phyloP scores from a whole-genome alignment of 2,329 filamentous ascomycete species.

The Coleophoma eucalyptorum region DNA sequence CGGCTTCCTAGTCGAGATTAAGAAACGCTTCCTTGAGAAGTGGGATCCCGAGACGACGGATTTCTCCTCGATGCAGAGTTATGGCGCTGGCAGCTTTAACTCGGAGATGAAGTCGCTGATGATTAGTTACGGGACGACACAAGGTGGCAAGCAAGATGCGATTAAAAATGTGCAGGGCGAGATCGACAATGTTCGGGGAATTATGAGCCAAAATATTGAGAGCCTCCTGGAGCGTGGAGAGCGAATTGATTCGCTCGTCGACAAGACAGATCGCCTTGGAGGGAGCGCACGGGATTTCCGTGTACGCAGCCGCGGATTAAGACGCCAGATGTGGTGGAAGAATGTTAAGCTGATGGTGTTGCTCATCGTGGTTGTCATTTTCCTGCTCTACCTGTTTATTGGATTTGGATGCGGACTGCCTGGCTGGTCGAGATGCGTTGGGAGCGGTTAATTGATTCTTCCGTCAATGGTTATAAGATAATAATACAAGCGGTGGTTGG shows the following conservation, averaged over 20 bases:
- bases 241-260: conserved; percentile 87
- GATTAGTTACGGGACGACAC: conserved; percentile 78
- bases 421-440: conserved; percentile 33
- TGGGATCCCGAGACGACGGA: conserved; percentile 66
- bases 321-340: conserved; percentile 99
- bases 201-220: conserved; percentile 97
- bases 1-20: conserved; percentile 86
- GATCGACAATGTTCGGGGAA: conserved; percentile 87
- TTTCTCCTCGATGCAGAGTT: conserved; percentile 76
- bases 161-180: conserved; percentile 80
- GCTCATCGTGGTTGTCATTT: conserved; percentile 66
- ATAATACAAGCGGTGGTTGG: neutral
- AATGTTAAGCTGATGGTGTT: conserved; percentile 93
- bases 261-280: conserved; percentile 92
- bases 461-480: conserved; percentile 1
- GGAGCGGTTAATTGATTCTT: conserved; percentile 5
- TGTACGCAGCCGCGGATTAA: conserved; percentile 78
- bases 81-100: conserved; percentile 89
- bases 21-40: conserved; percentile 75
- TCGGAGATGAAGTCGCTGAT: conserved; percentile 71
- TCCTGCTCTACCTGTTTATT: conserved; percentile 67
- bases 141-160: conserved; percentile 73
- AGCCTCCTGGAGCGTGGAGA: conserved; percentile 85
- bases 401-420: conserved; percentile 71
- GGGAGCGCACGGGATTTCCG: conserved; percentile 88